These are phyloP conservation scores for Fusarium sarcochroum DNA, from an alignment of 2,329 filamentous ascomycete genomes.

Conservation along the genomic window DNA sequence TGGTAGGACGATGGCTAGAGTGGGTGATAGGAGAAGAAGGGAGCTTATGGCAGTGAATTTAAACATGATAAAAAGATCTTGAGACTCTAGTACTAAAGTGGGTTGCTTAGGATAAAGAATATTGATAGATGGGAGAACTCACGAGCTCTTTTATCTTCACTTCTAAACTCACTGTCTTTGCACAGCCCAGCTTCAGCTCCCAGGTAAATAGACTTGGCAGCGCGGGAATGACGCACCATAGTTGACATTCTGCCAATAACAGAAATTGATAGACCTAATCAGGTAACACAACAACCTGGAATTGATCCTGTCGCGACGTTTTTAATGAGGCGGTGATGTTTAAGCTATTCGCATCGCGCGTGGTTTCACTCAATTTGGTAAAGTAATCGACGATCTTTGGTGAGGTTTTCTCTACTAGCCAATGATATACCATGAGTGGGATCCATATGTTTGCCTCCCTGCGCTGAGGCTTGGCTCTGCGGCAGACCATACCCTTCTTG, in stretches of 20 bases:
- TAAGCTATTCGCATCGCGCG: background rate
- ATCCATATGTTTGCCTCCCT: background rate
- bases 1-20: background rate
- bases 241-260: too few relatives aligned
- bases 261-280: too few relatives aligned
- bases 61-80: background rate
- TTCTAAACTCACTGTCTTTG: background rate
- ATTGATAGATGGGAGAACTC: background rate
- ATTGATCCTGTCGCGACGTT: background rate
- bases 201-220: background rate
- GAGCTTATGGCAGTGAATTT: background rate
- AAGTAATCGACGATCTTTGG: background rate
- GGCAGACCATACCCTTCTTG: background rate
- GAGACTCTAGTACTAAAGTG: too few relatives aligned
- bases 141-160: background rate
- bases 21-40: background rate
- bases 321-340: background rate
- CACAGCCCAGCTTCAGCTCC: background rate
- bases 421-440: background rate
- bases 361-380: background rate
- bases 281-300: background rate
- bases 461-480: background rate
- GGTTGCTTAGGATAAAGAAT: background rate
- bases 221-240: background rate
- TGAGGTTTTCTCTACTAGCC: background rate